Base-by-base conservation (phyloP, 169 alveolate genomes). In the Eimeria acervulina region DNA sequence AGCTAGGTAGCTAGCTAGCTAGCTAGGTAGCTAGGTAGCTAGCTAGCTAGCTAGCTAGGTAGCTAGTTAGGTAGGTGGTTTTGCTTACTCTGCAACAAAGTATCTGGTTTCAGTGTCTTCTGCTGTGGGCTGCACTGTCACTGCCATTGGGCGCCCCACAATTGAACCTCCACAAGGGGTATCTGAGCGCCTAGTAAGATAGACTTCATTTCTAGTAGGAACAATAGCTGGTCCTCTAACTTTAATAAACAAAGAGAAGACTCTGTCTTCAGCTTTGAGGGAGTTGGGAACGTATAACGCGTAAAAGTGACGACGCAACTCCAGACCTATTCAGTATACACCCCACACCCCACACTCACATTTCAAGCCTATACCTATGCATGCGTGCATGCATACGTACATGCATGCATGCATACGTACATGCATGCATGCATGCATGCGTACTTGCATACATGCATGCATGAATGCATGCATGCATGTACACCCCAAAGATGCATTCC, bases 241-340 rank as follows among this genome's bases (percentile, higher is more conserved):
- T 17, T 44, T 23, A n/a, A 81, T 81, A 44, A 81, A 81, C 44
- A 81, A 12, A 12, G 90, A 17, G 28, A 81, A 81, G 38, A 72
- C 72, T 6, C 90, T 68, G 38, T 81, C 90, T 1, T 12, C 90
- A 6, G 26, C 72, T 44, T 15, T 33, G 0, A 72, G 40, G 26
- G 90, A 81, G 38, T 40, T 44, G 70, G 90, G 23, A 12, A 81
- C 90, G 70, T 81, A 81, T 5, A 81, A 31, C 42, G 90, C 90
- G 51, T 81, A 44, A 47, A 81, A 81, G 1, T 81, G 72, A 13
- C 70, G 90, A 3, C 70, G 90, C 44, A 81, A 10, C 44, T 81
- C 90, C 38, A 81, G 72, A 7, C 90, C 90, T 81, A 59, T 21
- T 13, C n/a, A 47, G 55, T 36, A 28, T 36, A 72, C 44, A 72